phyloP scores from a whole-genome alignment of 23 red algal genomes.

The Porphyridium purpureum region DNA sequence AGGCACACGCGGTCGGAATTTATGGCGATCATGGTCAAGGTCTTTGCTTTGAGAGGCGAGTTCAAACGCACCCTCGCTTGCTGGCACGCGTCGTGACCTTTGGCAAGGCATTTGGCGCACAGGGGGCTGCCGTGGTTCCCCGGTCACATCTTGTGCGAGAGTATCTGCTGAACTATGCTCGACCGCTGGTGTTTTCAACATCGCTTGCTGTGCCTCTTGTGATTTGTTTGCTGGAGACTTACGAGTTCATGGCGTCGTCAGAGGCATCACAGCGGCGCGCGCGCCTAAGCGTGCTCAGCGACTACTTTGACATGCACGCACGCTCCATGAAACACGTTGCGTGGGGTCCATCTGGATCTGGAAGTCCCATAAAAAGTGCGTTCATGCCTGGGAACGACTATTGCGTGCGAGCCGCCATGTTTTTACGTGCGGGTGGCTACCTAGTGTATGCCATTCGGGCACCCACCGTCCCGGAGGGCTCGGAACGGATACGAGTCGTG shows the following conservation, averaged over 20 bases:
- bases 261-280: constrained; percentile 6
- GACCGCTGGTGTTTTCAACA: constrained; percentile 92
- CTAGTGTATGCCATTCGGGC: constrained; percentile 59
- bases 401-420: constrained; percentile 4
- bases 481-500: constrained; percentile 71
- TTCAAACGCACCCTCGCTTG: constrained; percentile 28
- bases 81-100: constrained; percentile 79
- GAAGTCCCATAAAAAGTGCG: neutral
- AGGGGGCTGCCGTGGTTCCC: constrained; percentile 60
- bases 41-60: constrained; percentile 9
- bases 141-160: constrained; percentile 6
- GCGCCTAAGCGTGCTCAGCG: neutral
- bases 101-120: constrained; percentile 81
- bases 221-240: constrained; percentile 24
- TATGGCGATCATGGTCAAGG: constrained; percentile 53
- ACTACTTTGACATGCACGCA: constrained; percentile 3
- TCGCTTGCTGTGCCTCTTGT: constrained; percentile 31
- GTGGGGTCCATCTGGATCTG: neutral
- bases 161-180: constrained; percentile 85
- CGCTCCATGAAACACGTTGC: too few species aligned
- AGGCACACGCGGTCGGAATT: constrained; percentile 81
- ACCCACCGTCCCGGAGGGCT: constrained; percentile 72
- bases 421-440: constrained; percentile 31
- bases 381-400: neutral
- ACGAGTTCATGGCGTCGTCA: constrained; percentile 15